A percentile compares a stretch with the other conserved stretches of the same genome.
phyloP scores from a whole-genome alignment of 2,329 filamentous ascomycete species.

The Thermothelomyces thermophilus region DNA sequence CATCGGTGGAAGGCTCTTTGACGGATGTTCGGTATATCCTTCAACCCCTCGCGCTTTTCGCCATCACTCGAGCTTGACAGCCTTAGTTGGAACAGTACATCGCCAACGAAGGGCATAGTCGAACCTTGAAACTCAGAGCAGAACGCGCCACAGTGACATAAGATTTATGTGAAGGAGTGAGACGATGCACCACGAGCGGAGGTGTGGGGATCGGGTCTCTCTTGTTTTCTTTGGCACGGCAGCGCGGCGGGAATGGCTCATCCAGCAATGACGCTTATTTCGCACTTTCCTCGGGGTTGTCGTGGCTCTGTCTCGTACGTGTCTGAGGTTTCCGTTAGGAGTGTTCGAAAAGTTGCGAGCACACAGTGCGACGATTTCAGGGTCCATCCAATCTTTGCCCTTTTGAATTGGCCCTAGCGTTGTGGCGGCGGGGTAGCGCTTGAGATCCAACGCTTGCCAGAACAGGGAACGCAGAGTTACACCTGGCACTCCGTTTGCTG shows the following conservation, averaged over 20 bases:
- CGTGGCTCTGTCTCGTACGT: neutral
- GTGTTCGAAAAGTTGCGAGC: too few relatives aligned
- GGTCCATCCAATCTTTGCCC: neutral
- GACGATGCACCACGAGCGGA: neutral
- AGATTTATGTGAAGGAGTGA: neutral
- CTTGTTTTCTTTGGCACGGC: too few relatives aligned
- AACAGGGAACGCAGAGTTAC: conserved; percentile 10
- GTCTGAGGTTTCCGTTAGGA: neutral
- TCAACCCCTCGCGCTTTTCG: neutral
- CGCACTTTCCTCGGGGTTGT: too few relatives aligned
- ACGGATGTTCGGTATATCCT: neutral
- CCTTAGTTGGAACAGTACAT: neutral
- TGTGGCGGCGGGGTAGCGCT: conserved; percentile 5
- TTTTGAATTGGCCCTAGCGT: conserved; percentile 5
- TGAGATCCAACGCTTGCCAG: conserved; percentile 5
- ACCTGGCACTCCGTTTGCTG: too few relatives aligned
- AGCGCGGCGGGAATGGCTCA: too few relatives aligned
- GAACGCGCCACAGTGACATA: neutral
- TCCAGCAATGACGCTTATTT: too few relatives aligned
- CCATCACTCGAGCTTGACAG: neutral
- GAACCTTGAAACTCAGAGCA: neutral
- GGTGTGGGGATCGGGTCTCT: neutral
- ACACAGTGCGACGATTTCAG: neutral
- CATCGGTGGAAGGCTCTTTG: neutral
- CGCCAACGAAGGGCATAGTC: neutral